Evolutionary conservation across 371 early-diverging fungal species (phyloP).

Genomic region (Conidiobolus incongruus): DNA sequence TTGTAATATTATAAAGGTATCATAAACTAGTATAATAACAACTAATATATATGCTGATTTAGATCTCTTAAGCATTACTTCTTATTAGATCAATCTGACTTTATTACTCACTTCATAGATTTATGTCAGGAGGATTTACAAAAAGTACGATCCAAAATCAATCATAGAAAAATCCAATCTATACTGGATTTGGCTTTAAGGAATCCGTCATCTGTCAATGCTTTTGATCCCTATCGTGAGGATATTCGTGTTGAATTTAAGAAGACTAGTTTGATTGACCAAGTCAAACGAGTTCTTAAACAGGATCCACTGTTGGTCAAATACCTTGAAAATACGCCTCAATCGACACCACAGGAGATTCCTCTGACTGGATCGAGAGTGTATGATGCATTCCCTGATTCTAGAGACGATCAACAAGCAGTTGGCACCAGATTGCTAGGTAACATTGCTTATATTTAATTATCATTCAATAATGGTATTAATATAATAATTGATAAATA

Average conservation of each 20-base stretch:
- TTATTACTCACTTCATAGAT: slow-evolving; percentile 78
- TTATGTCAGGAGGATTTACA: slow-evolving; percentile 46
- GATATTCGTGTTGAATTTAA: slow-evolving; percentile 52
- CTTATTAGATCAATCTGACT: slow-evolving; percentile 79
- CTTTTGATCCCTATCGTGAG: slow-evolving; percentile 66
- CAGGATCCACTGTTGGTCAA: slow-evolving; percentile 34
- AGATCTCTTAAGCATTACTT: slow-evolving; percentile 81
- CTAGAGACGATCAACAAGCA: neutral
- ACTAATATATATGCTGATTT: neutral
- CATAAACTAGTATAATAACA: neutral
- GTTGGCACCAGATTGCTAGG: slow-evolving; percentile 4
- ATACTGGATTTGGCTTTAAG: slow-evolving; percentile 71
- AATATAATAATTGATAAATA: neutral
- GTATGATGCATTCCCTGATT: neutral
- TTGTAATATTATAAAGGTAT: slow-evolving; percentile 14
- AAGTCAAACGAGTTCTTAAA: too few relatives aligned
- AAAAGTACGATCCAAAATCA: slow-evolving; percentile 37
- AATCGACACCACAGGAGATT: neutral
- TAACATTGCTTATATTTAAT: slow-evolving; percentile 7
- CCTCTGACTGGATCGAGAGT: neutral
- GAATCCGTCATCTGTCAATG: slow-evolving; percentile 58
- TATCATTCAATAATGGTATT: neutral
- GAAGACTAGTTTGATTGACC: slow-evolving; percentile 14
- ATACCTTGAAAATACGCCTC: slow-evolving; percentile 21
- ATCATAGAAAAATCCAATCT: slow-evolving; percentile 47